phyloP scores from a whole-genome alignment of 129 eudicot genomes.

The Flaveria trinervia region DNA sequence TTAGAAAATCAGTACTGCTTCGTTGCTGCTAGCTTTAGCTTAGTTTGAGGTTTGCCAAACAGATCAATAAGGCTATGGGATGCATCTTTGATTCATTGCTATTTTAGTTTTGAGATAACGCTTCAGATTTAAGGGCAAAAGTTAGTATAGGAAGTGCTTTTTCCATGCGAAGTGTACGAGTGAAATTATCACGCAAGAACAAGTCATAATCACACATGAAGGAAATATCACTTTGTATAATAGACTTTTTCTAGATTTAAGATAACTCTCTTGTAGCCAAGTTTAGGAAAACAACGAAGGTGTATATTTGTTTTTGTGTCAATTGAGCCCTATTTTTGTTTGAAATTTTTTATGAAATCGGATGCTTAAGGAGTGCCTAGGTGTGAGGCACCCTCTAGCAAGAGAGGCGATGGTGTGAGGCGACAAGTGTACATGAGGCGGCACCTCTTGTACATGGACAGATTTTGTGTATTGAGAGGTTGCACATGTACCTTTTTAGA shows the following conservation, averaged over 20 bases:
- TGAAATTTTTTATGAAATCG: background rate
- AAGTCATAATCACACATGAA: too few species aligned
- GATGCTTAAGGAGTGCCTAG: background rate
- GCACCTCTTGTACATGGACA: background rate
- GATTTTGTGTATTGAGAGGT: background rate
- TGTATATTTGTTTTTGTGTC: background rate
- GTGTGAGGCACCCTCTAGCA: background rate
- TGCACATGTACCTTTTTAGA: background rate
- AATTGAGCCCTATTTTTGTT: background rate
- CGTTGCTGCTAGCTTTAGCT: background rate
- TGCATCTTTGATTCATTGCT: background rate
- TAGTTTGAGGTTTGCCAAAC: slow-evolving; percentile 5
- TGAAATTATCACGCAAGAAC: too few species aligned
- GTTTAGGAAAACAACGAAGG: background rate
- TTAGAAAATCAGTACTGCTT: background rate
- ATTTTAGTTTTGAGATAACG: background rate
- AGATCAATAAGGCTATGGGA: background rate
- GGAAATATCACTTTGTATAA: too few species aligned
- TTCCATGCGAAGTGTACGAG: too few species aligned
- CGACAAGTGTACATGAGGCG: background rate
- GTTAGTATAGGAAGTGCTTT: too few species aligned
- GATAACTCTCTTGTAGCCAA: background rate
- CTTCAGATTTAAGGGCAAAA: background rate
- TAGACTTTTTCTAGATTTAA: background rate
- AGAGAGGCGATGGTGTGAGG: background rate